Evolutionary conservation across 176 grass and related monocot species (phyloP).

Genomic region (Phyllostachys edulis): DNA sequence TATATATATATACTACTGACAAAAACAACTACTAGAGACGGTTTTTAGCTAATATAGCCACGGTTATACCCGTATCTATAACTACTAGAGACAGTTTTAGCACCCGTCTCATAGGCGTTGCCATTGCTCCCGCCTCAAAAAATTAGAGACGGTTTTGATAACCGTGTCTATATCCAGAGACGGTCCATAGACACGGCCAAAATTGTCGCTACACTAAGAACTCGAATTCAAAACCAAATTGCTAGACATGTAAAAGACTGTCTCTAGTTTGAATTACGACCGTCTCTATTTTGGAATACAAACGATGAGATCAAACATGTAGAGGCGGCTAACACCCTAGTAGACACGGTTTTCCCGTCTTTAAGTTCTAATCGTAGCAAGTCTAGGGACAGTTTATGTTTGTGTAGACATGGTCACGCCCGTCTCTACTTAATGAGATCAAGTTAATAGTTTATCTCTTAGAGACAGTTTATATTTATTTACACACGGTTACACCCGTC

Average conservation of each 20-base stretch:
- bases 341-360: background rate
- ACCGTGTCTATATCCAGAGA: background rate
- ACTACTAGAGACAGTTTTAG: background rate
- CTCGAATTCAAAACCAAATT: background rate
- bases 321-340: background rate
- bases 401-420: background rate
- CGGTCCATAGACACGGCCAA: background rate
- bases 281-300: background rate
- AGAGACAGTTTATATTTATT: background rate
- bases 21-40: fast-evolving
- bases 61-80: background rate
- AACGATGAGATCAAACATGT: background rate
- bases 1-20: no score
- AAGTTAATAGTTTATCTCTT: background rate
- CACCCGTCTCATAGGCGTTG: background rate
- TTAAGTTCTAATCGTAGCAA: background rate
- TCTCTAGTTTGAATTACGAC: background rate
- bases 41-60: background rate
- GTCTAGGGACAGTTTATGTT: background rate
- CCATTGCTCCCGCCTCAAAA: background rate
- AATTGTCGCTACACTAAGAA: background rate
- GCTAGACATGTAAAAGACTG: background rate
- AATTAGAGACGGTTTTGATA: background rate
- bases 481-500: background rate
- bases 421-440: background rate